Conservation (phyloP, 108 stramenopile genomes). For the Parietichytrium sp. region DNA sequence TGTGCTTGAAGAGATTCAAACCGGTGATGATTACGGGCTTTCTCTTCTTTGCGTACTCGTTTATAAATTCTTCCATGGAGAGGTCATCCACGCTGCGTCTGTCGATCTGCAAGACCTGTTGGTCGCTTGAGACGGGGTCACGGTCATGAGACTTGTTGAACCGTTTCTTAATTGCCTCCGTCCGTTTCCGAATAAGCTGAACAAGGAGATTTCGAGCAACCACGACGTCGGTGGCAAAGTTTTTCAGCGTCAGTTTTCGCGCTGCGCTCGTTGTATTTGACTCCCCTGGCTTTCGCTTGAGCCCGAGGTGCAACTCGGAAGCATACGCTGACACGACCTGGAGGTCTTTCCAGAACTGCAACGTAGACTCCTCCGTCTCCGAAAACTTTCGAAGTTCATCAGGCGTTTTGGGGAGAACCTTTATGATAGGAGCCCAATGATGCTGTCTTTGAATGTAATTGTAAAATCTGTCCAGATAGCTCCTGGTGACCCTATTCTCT, state of each 20-base stretch:
- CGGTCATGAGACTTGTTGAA: not conserved
- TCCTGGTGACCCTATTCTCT: not conserved
- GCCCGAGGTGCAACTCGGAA: not conserved
- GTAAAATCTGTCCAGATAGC: not conserved
- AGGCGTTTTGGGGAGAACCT: not conserved
- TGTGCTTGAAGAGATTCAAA: not conserved
- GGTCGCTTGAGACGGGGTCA: not conserved
- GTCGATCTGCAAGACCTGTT: not conserved
- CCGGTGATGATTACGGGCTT: slow-evolving; percentile 1
- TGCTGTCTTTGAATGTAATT: not conserved
- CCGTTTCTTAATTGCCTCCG: not conserved
- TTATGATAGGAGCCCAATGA: not conserved
- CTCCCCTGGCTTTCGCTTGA: too few species aligned
- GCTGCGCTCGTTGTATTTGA: not conserved
- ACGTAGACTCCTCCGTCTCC: too few species aligned
- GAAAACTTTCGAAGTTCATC: not conserved
- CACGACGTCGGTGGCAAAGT: not conserved
- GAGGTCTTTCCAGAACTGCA: not conserved
- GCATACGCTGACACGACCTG: not conserved
- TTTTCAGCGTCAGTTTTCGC: not conserved
- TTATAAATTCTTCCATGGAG: not conserved
- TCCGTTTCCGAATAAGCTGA: not conserved
- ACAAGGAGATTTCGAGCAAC: not conserved
- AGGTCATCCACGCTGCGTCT: not conserved
- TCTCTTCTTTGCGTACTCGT: slow-evolving; percentile 17